A percentile compares a stretch with the other conserved stretches of the same genome.
Conservation (phyloP, 140 eudicot species). For the Bidens hawaiensis region DNA sequence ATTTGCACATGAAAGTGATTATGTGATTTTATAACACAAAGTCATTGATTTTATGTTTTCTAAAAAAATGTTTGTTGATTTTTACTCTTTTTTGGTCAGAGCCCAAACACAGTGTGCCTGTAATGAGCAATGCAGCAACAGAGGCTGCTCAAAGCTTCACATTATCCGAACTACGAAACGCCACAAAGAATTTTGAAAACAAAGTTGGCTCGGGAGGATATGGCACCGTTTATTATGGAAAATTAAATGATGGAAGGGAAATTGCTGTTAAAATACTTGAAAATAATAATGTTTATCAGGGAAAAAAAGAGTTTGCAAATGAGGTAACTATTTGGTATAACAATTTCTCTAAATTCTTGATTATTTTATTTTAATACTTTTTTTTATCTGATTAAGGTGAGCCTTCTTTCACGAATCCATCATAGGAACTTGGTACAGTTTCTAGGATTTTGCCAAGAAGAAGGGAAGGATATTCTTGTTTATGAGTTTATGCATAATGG, state of each 20-base stretch:
- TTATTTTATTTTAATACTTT: neutral
- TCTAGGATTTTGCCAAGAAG: conserved; percentile 98
- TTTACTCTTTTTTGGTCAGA: conserved; percentile 29
- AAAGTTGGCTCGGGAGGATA: conserved; percentile 97
- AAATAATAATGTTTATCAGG: conserved; percentile 82
- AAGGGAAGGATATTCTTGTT: conserved; percentile 82
- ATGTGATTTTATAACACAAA: neutral
- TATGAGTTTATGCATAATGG: conserved; percentile 97
- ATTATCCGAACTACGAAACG: conserved; percentile 61
- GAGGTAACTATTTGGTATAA: conserved; percentile 49
- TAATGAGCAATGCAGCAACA: conserved; percentile 49
- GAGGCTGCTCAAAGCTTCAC: conserved; percentile 92
- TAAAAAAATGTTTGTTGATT: neutral
- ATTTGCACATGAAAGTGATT: neutral
- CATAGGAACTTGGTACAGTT: conserved; percentile 96
- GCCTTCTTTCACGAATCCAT: conserved; percentile 98
- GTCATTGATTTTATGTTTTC: neutral
- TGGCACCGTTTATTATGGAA: conserved; percentile 95
- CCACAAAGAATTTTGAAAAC: conserved; percentile 76
- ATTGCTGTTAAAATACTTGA: conserved; percentile 83
- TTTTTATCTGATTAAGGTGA: conserved; percentile 46
- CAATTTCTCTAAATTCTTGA: neutral
- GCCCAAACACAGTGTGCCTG: conserved; percentile 35
- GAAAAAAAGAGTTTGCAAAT: conserved; percentile 89
- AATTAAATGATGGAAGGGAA: conserved; percentile 76